Evolutionary conservation across 495 filamentous ascomycete genomes (phyloP), one percentile per base, ranked within the genome.

Genomic region (Xylaria sp.): DNA sequence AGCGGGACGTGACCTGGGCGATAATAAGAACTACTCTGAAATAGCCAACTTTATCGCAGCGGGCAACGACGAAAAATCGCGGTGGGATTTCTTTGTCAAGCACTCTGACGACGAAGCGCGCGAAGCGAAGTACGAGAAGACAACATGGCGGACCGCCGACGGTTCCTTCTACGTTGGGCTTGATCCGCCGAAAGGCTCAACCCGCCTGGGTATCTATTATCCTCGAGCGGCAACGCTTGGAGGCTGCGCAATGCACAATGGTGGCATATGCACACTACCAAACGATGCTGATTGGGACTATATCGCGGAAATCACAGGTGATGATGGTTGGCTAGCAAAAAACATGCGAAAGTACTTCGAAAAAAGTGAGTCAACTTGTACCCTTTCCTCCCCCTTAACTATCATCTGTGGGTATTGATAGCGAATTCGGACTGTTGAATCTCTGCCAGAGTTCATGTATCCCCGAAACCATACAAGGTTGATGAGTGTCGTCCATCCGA

Each of bases 1-100:
- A 73, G 88, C 90, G 0, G 90, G 90, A 26, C 84, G 86, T 61
- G 89, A 92, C 71, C 82, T 89, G 58, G 87, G 86, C 5, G 77
- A 82, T 61, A 84, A 85, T 68, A 82, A 81, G 64, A 83, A 81
- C 11, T 82, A 80, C 65, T 73, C 79, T 8, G 79, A 83, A 46
- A 76, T 84, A 53, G 48, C 9, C 29, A 81, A 80, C 67, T 85
- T 84, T 68, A 81, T 80, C 74, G 78, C 78, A 33, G 84, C 81
- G 9, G 80, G 78, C 55, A 83, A 86, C 67, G 83, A 86, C 55
- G 80, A 83, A 61, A 76, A 81, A 31, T 81, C 85, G 6, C 80
- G 83, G 19, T 87, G 85, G 83, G 84, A 86, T 72, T 85, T 87
- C 69, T 87, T 83, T 77, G 84, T 85, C 24, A 83, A 82, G 72